These are phyloP conservation scores for Periglandula ipomoeae DNA, from an alignment of 2,329 filamentous ascomycete genomes.

Conservation along the genomic window DNA sequence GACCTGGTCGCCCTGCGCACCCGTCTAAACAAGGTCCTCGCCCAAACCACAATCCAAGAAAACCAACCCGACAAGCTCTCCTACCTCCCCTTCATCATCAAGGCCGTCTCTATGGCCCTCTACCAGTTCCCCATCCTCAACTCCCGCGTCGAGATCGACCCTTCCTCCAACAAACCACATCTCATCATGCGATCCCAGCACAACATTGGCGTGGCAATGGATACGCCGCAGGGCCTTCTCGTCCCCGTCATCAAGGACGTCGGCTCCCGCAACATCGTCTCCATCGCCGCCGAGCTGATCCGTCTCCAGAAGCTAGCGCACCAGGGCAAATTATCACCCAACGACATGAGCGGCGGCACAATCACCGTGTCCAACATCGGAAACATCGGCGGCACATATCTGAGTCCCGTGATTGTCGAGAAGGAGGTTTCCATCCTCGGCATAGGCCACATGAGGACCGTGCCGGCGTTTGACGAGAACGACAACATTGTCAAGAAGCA, in stretches of 20 bases:
- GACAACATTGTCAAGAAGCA: conserved; percentile 62
- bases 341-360: conserved; percentile 76
- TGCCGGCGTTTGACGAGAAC: conserved; percentile 66
- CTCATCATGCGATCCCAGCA: conserved; percentile 75
- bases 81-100: conserved; percentile 90
- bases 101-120: conserved; percentile 81
- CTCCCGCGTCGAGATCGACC: conserved; percentile 74
- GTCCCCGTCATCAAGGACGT: conserved; percentile 90
- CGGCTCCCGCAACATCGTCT: conserved; percentile 62
- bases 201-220: conserved; percentile 94
- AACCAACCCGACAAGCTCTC: conserved; percentile 58
- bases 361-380: conserved; percentile 97
- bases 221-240: conserved; percentile 78
- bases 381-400: conserved; percentile 85
- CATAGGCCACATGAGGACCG: conserved; percentile 67
- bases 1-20: conserved; percentile 62
- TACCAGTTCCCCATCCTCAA: conserved; percentile 81
- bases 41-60: conserved; percentile 32
- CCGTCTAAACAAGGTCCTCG: conserved; percentile 61
- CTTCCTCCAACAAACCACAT: conserved; percentile 55
- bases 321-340: conserved; percentile 62
- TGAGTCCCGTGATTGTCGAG: conserved; percentile 83
- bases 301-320: conserved; percentile 65
- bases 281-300: conserved; percentile 67
- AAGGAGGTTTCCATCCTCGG: conserved; percentile 89